Conservation (phyloP, 106 monocot genomes). For the Acorus gramineus region DNA sequence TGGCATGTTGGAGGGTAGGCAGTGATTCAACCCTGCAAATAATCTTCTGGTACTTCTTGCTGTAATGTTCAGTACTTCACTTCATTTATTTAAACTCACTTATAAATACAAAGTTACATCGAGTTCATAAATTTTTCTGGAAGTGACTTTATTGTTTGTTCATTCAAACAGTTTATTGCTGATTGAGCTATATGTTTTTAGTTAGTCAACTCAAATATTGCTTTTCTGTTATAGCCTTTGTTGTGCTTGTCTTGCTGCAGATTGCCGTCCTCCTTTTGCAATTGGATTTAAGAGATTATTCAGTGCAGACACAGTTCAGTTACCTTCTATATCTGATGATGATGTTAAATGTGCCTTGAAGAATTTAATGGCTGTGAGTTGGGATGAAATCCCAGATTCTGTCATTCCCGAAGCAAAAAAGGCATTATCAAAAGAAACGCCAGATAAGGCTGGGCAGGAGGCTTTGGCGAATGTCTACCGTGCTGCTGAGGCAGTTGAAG, state of each 20-base stretch:
- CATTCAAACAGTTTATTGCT: no score
- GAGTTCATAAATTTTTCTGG: no score
- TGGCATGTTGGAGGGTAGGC: no score
- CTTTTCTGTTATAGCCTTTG: no score
- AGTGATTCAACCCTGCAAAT: no score
- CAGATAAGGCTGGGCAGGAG: slow-evolving; percentile 66
- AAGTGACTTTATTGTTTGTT: no score
- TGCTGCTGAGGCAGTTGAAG: slow-evolving; percentile 77
- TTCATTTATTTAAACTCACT: no score
- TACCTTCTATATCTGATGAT: slow-evolving; percentile 51
- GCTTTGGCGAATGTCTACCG: slow-evolving; percentile 54
- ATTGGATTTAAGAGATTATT: slow-evolving; percentile 24
- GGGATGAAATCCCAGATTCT: slow-evolving; percentile 76
- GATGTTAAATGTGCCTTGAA: slow-evolving; percentile 71
- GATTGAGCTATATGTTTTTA: no score
- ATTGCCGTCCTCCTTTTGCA: slow-evolving; percentile 4
- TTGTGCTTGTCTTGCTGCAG: slow-evolving; percentile 1
- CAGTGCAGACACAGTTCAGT: slow-evolving; percentile 22
- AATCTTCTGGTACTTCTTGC: no score
- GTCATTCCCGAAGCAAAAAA: slow-evolving; percentile 51
- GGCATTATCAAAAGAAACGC: slow-evolving; percentile 62
- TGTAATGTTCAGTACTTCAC: no score
- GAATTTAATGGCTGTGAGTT: slow-evolving; percentile 78
- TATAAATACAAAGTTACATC: no score
- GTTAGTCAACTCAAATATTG: no score